phyloP scores from a whole-genome alignment of 2,329 filamentous ascomycete species.

The Fusarium lyarnte region DNA sequence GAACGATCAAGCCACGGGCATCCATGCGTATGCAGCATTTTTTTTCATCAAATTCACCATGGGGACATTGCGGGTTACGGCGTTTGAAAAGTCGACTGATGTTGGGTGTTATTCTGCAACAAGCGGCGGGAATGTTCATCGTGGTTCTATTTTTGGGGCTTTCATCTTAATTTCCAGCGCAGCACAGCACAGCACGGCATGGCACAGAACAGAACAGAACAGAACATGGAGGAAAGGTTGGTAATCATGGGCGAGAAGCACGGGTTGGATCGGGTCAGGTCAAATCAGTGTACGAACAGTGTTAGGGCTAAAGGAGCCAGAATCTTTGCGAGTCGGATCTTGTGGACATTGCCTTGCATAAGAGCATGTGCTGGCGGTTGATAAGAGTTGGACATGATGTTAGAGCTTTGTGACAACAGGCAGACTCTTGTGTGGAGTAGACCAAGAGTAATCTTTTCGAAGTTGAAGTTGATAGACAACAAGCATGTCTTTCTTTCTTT shows the following conservation, averaged over 20 bases:
- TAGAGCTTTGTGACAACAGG: conserved; percentile 12
- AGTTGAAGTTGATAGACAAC: conserved; percentile 10
- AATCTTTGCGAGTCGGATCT: conserved; percentile 12
- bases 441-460: conserved; percentile 18
- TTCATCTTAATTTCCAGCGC: conserved; percentile 33
- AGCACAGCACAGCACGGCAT: not conserved
- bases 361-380: conserved; percentile 6
- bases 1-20: conserved; percentile 3
- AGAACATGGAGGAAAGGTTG: conserved; percentile 4
- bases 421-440: conserved; percentile 25
- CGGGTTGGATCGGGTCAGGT: not conserved
- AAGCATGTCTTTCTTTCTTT: not conserved
- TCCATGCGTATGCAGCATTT: conserved; percentile 30
- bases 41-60: conserved; percentile 33
- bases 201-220: not conserved
- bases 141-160: conserved; percentile 23
- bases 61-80: conserved; percentile 32
- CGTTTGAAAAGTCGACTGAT: conserved; percentile 38
- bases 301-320: not conserved
- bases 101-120: conserved; percentile 32
- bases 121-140: conserved; percentile 22
- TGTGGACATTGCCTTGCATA: conserved; percentile 7
- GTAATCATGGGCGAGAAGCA: conserved; percentile 11
- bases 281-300: conserved; percentile 13
- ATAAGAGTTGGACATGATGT: conserved; percentile 21